These are phyloP conservation scores for Middelhovenomyces tepae DNA, from an alignment of 805 yeast genomes.

Conservation along the genomic window DNA sequence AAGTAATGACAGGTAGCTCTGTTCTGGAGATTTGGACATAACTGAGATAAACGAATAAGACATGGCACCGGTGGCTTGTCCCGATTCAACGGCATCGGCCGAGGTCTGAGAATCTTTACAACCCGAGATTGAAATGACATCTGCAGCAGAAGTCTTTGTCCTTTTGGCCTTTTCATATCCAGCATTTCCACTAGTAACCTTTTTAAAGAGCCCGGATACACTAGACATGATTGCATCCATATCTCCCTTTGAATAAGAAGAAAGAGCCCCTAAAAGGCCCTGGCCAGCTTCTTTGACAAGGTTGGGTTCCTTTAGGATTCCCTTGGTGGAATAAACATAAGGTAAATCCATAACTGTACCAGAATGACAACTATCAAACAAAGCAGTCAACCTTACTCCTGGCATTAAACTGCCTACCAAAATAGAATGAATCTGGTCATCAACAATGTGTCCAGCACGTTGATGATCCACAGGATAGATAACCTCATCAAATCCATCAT, in stretches of 20 bases:
- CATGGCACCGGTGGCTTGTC: conserved; percentile 75
- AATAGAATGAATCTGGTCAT: conserved; percentile 64
- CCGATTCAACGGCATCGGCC: conserved; percentile 71
- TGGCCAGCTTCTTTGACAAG: conserved; percentile 65
- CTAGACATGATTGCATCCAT: conserved; percentile 37
- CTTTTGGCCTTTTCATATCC: conserved; percentile 38
- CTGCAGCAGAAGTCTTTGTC: conserved; percentile 64
- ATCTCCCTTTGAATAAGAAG: conserved; percentile 55
- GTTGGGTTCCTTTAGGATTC: conserved; percentile 74
- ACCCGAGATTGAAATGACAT: conserved; percentile 67
- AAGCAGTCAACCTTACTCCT: conserved; percentile 70
- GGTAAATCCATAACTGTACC: conserved; percentile 80
- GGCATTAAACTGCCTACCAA: conserved; percentile 61
- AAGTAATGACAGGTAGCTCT: conserved; percentile 58
- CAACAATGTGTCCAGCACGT: conserved; percentile 56
- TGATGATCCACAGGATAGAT: conserved; percentile 70
- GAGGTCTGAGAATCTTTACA: conserved; percentile 79
- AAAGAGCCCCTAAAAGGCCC: conserved; percentile 51
- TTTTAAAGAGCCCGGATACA: conserved; percentile 30
- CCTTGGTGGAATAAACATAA: conserved; percentile 71
- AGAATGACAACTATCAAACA: conserved; percentile 81
- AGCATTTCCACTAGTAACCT: conserved; percentile 28
- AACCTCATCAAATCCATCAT: conserved; percentile 62
- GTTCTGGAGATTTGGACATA: conserved; percentile 50
- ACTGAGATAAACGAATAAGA: conserved; percentile 69